Evolutionary conservation across 345 rosid genomes (phyloP).

Genomic region (Pelargonium nanum): DNA sequence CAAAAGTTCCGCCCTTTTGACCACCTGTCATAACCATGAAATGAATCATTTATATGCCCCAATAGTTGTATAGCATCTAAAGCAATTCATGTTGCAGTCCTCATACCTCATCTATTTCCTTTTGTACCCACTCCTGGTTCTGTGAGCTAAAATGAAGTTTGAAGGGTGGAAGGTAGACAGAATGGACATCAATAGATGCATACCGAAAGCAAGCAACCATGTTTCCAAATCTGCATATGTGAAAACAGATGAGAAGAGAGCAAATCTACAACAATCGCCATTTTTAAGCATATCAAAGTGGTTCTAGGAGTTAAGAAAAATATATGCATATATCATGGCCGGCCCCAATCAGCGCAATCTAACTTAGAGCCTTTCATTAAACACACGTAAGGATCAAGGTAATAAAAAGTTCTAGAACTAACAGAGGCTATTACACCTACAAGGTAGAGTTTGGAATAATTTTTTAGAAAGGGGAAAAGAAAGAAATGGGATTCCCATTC

Average conservation of each 20-base stretch:
- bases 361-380: too few species aligned
- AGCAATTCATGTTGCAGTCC: neutral
- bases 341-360: too few species aligned
- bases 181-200: conserved; percentile 84
- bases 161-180: conserved; percentile 83
- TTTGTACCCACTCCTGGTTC: conserved; percentile 74
- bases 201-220: conserved; percentile 99
- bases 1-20: conserved; percentile 57
- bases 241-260: conserved; percentile 15
- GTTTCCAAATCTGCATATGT: conserved; percentile 63
- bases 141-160: conserved; percentile 63
- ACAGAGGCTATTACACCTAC: too few species aligned
- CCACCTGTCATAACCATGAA: conserved; percentile 44
- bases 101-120: conserved; percentile 66
- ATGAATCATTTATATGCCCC: neutral
- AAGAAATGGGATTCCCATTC: too few species aligned
- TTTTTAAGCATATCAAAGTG: neutral
- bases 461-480: too few species aligned
- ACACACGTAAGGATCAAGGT: too few species aligned
- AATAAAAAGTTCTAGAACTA: too few species aligned
- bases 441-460: too few species aligned
- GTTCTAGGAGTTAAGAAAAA: too few species aligned
- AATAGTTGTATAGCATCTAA: neutral
- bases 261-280: neutral
- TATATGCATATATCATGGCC: too few species aligned